These are phyloP conservation scores for Trapa bicornis DNA, from an alignment of 345 rosid genomes.

Conservation along the genomic window DNA sequence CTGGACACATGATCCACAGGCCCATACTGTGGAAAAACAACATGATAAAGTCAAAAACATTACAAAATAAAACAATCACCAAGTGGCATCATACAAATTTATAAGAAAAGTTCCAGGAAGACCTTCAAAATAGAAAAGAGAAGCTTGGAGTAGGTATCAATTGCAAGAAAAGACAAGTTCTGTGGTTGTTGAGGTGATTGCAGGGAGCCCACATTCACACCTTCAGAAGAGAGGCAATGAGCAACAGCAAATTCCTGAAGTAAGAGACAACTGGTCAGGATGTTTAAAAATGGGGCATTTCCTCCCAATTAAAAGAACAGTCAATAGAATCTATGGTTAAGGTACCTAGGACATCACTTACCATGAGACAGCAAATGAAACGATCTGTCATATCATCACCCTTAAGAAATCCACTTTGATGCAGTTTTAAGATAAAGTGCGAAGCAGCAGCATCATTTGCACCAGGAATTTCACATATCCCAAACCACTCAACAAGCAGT, in stretches of 20 bases:
- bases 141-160: constrained; percentile 82
- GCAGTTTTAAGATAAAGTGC: constrained; percentile 55
- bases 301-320: neutral
- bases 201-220: constrained; percentile 37
- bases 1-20: constrained; percentile 72
- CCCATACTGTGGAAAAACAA: constrained; percentile 15
- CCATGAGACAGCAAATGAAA: constrained; percentile 67
- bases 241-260: constrained; percentile 71
- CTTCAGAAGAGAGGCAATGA: constrained; percentile 74
- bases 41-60: neutral
- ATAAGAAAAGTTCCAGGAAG: neutral
- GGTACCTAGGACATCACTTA: constrained; percentile 11
- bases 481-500: constrained; percentile 68
- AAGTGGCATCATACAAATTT: neutral
- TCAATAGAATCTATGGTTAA: neutral
- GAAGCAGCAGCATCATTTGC: constrained; percentile 56
- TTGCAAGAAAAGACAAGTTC: constrained; percentile 62
- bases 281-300: neutral
- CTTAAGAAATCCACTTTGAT: constrained; percentile 68
- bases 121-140: constrained; percentile 52
- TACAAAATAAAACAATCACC: neutral
- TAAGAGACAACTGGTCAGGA: constrained; percentile 1
- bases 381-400: constrained; percentile 82
- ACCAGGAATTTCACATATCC: constrained; percentile 65
- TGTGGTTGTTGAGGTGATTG: constrained; percentile 63